Evolutionary conservation across 1,284 basidiomycete genomes (phyloP).

Genomic region (Rhodotorula sp.): DNA sequence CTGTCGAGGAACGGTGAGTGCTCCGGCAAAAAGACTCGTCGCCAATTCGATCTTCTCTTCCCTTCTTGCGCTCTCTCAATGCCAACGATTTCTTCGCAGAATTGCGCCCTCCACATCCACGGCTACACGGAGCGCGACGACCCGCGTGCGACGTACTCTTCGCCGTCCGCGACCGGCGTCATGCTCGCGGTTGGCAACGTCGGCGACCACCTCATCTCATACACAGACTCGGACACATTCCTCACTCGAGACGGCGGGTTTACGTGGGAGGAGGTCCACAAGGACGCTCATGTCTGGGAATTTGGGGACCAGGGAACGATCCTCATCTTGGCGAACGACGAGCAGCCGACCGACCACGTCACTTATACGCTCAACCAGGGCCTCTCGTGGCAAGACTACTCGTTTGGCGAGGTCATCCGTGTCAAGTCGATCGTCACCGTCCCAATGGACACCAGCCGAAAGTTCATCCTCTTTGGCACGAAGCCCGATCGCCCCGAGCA

Average conservation of each 20-base stretch:
- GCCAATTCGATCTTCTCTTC: constrained; percentile 49
- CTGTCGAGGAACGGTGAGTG: constrained; percentile 70
- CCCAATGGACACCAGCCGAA: constrained; percentile 82
- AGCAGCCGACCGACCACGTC: constrained; percentile 84
- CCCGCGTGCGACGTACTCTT: constrained; percentile 85
- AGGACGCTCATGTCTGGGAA: constrained; percentile 96
- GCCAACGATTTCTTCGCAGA: constrained; percentile 51
- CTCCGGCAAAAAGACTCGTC: constrained; percentile 60
- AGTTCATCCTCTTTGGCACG: constrained; percentile 81
- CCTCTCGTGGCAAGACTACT: constrained; percentile 78
- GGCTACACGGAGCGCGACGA: constrained; percentile 93
- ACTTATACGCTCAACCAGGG: constrained; percentile 89
- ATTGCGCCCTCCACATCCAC: constrained; percentile 85
- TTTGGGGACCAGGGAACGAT: constrained; percentile 96
- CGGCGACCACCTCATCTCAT: constrained; percentile 74
- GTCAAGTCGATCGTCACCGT: constrained; percentile 81
- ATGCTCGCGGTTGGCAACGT: constrained; percentile 98
- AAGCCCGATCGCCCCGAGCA: constrained; percentile 56
- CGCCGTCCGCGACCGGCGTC: constrained; percentile 84
- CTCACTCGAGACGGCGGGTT: constrained; percentile 94
- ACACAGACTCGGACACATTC: constrained; percentile 90
- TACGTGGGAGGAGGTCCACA: constrained; percentile 97
- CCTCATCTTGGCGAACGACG: constrained; percentile 90
- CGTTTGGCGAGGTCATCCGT: constrained; percentile 75
- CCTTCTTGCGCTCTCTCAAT: constrained; percentile 50